Evolutionary conservation across 164 flowering plant genomes (phyloP).

Genomic region (Chimonanthus praecox): DNA sequence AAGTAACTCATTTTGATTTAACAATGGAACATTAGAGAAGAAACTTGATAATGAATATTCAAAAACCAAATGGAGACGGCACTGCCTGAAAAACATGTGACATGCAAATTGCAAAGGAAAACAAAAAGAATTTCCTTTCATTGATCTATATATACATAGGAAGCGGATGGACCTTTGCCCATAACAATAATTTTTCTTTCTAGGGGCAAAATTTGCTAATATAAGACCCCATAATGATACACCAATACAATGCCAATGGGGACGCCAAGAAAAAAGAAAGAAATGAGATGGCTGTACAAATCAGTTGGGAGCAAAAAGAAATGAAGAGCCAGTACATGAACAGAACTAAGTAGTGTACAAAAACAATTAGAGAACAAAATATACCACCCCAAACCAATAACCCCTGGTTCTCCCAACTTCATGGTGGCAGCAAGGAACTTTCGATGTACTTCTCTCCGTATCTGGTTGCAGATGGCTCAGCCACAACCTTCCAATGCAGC

Average conservation of each 20-base stretch:
- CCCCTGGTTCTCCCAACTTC: background rate
- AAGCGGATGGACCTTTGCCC: background rate
- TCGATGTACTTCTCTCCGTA: background rate
- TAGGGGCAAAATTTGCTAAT: background rate
- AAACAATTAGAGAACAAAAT: background rate
- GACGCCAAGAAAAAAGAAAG: background rate
- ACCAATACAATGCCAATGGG: background rate
- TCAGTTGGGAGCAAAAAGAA: background rate
- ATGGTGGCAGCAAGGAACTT: background rate
- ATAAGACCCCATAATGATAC: background rate
- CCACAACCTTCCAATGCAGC: slow-evolving; percentile 2
- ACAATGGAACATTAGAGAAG: background rate
- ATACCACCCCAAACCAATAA: background rate
- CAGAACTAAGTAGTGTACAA: background rate
- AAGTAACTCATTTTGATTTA: too few relatives aligned
- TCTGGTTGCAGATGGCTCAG: background rate
- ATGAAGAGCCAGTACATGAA: background rate
- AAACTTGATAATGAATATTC: too few relatives aligned
- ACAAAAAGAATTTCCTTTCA: background rate
- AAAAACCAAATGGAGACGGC: too few relatives aligned
- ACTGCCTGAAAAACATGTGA: background rate
- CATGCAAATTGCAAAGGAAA: background rate
- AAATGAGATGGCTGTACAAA: background rate
- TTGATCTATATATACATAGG: background rate
- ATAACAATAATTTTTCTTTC: background rate